Base-by-base conservation (phyloP, 2,329 filamentous ascomycete genomes). In the Alternaria gansuensis region DNA sequence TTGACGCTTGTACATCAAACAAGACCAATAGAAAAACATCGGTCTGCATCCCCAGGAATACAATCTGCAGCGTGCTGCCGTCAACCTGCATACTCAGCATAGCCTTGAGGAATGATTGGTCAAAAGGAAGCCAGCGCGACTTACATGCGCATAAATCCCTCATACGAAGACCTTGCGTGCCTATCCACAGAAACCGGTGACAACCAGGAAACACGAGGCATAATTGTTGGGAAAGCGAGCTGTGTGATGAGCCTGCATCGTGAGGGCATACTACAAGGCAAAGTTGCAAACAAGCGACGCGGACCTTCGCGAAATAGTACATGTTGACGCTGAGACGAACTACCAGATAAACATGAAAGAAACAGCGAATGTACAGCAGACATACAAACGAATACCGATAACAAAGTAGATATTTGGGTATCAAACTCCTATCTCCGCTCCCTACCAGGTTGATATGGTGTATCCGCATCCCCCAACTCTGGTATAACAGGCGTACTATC, bases 401-500 rank as follows among this genome's bases (percentile, higher is more conserved):
- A 34, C 2, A 24, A 46, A 34, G n/a, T 11, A 5, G 26, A 34
- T 48, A 24, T 48, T 0, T 1, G 29, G 23, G 17, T 44, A 49
- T 31, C 24, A 24, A 31, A 39, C 29, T 17, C 6, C 26, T 28
- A 37, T 11, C 55, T 36, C 43, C 17, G 24, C 23, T 43, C 52
- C n/a, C 33, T 46, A 49, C 57, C 54, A 34, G 52, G 49, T n/a
- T 58, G 17, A 51, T 57, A 64, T 26, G 58, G 49, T 40, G 64
- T 51, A 56, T 65, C 62, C 29, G 58, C 53, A 56, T 62, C 61
- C 7, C 58, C 61, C 23, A 69, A 21, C 51, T 70, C 68, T 2
- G 52, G 21, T 17, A 36, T 37, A 33, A 62, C 24, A 2, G 60
- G 44, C 23, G 28, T 59, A 2, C 65, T 60, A 37, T 70, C 68